phyloP scores from a whole-genome alignment of 495 filamentous ascomycete genomes.

The Cercophora sp. region DNA sequence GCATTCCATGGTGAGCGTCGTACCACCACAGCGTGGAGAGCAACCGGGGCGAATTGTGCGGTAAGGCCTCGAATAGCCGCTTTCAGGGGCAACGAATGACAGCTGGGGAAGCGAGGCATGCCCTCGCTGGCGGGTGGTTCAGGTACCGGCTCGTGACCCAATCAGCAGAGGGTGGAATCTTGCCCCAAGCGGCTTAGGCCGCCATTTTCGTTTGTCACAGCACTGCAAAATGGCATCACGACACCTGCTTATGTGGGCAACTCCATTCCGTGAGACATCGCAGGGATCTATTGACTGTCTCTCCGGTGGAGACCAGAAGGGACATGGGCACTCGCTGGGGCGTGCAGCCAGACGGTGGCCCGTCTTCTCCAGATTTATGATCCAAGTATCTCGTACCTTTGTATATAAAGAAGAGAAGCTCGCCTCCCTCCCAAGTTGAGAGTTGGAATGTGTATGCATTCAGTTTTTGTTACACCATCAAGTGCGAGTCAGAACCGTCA shows the following conservation, averaged over 20 bases:
- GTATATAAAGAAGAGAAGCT: conserved; percentile 16
- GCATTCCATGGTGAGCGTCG: neutral
- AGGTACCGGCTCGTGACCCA: conserved; percentile 34
- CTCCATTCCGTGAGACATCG: conserved; percentile 14
- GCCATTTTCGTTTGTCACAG: conserved; percentile 23
- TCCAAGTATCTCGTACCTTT: neutral
- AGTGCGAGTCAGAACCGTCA: conserved; percentile 8
- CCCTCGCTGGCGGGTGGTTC: conserved; percentile 11
- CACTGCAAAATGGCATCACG: conserved; percentile 27
- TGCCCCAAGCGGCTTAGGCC: conserved; percentile 27
- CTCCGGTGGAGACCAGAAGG: conserved; percentile 1
- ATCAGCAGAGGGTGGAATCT: conserved; percentile 23
- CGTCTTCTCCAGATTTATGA: neutral
- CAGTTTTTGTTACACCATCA: neutral
- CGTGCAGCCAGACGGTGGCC: neutral
- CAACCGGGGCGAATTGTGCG: neutral
- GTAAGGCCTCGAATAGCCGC: conserved; percentile 30
- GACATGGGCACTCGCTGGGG: neutral
- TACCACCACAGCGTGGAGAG: neutral
- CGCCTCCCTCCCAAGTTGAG: conserved; percentile 4
- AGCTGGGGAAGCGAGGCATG: conserved; percentile 11
- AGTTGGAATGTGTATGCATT: neutral
- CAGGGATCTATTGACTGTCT: neutral
- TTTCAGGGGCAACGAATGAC: conserved; percentile 17
- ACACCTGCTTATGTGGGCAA: conserved; percentile 20